Percentiles rank a stretch among this genome's conserved stretches.
Conservation (phyloP, 306 rosid species). For the Malus fusca region DNA sequence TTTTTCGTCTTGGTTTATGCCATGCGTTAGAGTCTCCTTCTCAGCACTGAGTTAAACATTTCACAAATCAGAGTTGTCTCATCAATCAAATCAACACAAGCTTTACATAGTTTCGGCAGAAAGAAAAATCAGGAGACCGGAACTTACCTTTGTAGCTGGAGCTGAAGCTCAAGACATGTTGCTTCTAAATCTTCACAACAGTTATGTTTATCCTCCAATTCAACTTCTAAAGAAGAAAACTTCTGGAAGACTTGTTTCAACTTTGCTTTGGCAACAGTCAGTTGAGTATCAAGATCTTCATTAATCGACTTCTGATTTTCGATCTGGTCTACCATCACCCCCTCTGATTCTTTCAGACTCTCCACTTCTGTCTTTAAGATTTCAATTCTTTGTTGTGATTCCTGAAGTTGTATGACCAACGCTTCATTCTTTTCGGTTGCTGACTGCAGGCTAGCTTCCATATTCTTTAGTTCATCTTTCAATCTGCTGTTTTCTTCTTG, state of each 20-base stretch:
- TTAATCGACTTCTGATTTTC: slow-evolving; percentile 33
- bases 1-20: slow-evolving; percentile 41
- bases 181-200: slow-evolving; percentile 69
- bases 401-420: slow-evolving; percentile 44
- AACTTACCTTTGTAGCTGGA: slow-evolving; percentile 72
- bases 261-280: slow-evolving; percentile 45
- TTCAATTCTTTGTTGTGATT: slow-evolving; percentile 39
- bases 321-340: slow-evolving; percentile 35
- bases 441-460: slow-evolving; percentile 39
- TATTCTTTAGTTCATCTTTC: slow-evolving; percentile 44
- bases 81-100: neutral
- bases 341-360: slow-evolving; percentile 38
- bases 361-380: slow-evolving; percentile 46
- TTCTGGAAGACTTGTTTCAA: slow-evolving; percentile 49
- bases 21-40: slow-evolving; percentile 46
- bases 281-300: slow-evolving; percentile 42
- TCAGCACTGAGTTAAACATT: slow-evolving; percentile 35
- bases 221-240: slow-evolving; percentile 65
- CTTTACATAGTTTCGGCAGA: neutral
- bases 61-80: slow-evolving; percentile 12
- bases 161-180: slow-evolving; percentile 82
- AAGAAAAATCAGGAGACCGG: neutral
- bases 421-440: slow-evolving; percentile 32
- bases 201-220: slow-evolving; percentile 59
- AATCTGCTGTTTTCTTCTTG: slow-evolving; percentile 44